Evolutionary conservation across 2,329 filamentous ascomycete genomes (phyloP), one percentile per base, ranked within the genome.

Genomic region (Trichothecium roseum): DNA sequence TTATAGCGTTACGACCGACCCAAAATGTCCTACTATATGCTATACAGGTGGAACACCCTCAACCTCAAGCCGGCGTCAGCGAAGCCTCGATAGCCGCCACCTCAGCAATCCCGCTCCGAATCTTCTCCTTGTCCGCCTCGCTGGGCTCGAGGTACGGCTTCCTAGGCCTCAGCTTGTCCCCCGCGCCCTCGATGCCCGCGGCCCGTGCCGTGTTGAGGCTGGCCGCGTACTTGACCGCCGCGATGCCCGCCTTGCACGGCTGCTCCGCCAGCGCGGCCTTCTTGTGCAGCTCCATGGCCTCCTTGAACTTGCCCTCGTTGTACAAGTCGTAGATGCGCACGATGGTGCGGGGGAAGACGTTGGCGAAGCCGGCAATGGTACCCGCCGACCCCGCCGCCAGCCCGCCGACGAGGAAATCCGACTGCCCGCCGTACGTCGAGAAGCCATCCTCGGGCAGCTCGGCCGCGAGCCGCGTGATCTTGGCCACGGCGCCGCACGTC

Each of bases 381-480:
- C 78, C 77, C 3, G 68, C 64, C 20, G 68, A 71, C 13, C 77
- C 76, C 6, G 69, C 68, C 2, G 66, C 64, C 24, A 81, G 52
- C 1, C 71, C 74, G 3, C 72, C 74, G 33, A 81, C 59, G 17
- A 86, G 55, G 52, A 83, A 86, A 48, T 87, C 82, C 2, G 73
- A 75, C 57, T 86, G 81, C 1, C 83, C 83, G 1, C 79, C 81
- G 47, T 75, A 85, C 1, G 76, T 72, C 2, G 78, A 57, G 24
- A 42, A 42, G 8, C 39, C 28, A 13, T 34, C 34, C 10, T 33
- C 26, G 8, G 34, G 16, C 30, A 32, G 33, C 2, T 26, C 24
- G 17, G 65, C 68, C 2, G 68, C 60, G 3, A 78, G 54, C 4
- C 73, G 63, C 12, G 70, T 71, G 44, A 74, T 72, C 55, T 78